Evolutionary conservation across 140 eudicot species (phyloP).

Genomic region (Bidens hawaiensis): DNA sequence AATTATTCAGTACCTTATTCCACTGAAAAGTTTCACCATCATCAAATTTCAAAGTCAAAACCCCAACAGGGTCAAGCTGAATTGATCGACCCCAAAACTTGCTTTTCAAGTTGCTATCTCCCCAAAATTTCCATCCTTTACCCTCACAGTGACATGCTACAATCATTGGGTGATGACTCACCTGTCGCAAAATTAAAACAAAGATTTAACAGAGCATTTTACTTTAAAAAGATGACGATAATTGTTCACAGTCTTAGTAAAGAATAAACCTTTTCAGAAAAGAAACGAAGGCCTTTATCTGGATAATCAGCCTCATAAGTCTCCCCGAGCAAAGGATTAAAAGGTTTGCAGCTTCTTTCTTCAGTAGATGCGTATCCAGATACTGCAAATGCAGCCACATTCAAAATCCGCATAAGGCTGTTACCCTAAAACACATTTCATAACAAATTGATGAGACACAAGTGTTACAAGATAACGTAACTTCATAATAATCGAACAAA

Average conservation of each 20-base stretch:
- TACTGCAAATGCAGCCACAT: slow-evolving; percentile 98
- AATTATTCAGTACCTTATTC: slow-evolving; percentile 68
- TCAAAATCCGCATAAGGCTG: slow-evolving; percentile 95
- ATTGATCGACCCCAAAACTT: slow-evolving; percentile 99
- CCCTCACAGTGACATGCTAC: slow-evolving; percentile 99
- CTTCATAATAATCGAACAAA: background rate
- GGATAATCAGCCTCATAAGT: slow-evolving; percentile 97
- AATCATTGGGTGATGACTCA: slow-evolving; percentile 96
- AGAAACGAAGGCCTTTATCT: slow-evolving; percentile 87
- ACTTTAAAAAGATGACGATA: background rate
- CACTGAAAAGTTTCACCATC: slow-evolving; percentile 95
- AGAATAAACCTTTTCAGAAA: slow-evolving; percentile 81
- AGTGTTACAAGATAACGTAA: too few species aligned
- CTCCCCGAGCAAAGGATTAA: slow-evolving; percentile 92
- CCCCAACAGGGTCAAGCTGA: slow-evolving; percentile 92
- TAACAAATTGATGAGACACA: slow-evolving; percentile 18
- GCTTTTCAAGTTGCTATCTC: slow-evolving; percentile 96
- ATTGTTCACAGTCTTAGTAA: background rate
- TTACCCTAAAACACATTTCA: slow-evolving; percentile 59
- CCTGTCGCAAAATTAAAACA: slow-evolving; percentile 41
- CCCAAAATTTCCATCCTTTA: slow-evolving; percentile 93
- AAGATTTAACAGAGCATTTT: too few species aligned
- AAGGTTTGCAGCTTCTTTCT: slow-evolving; percentile 93
- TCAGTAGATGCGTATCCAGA: slow-evolving; percentile 98
- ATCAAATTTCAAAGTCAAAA: slow-evolving; percentile 80